Conservation (phyloP, 495 filamentous ascomycete genomes). For the Neurospora sp. region DNA sequence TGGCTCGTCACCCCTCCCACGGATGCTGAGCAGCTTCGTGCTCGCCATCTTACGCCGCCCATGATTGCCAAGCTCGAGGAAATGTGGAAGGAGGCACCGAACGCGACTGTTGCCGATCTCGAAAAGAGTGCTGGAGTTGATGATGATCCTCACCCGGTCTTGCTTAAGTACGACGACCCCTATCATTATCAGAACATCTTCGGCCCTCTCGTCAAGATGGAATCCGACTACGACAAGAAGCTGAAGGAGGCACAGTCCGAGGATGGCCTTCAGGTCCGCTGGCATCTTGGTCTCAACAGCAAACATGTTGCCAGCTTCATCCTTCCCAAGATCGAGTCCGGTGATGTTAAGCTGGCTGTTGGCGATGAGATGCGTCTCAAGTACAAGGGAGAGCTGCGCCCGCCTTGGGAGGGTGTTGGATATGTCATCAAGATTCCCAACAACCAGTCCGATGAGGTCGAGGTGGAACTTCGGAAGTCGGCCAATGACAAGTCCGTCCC, state of each 20-base stretch:
- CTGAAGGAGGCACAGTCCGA: slow-evolving; percentile 97
- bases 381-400: slow-evolving; percentile 88
- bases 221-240: slow-evolving; percentile 99
- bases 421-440: slow-evolving; percentile 99
- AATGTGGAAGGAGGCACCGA: slow-evolving; percentile 95
- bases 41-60: slow-evolving; percentile 85
- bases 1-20: slow-evolving; percentile 89
- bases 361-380: slow-evolving; percentile 97
- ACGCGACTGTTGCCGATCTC: slow-evolving; percentile 81
- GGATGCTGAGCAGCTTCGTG: slow-evolving; percentile 92
- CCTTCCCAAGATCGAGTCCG: slow-evolving; percentile 91
- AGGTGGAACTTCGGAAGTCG: slow-evolving; percentile 72
- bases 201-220: slow-evolving; percentile 95
- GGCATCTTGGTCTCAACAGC: slow-evolving; percentile 95
- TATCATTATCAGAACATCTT: slow-evolving; percentile 99
- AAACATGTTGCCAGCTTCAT: slow-evolving; percentile 96
- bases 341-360: slow-evolving; percentile 95
- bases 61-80: slow-evolving; percentile 97
- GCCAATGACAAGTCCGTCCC: slow-evolving; percentile 85
- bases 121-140: slow-evolving; percentile 91
- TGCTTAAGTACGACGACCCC: slow-evolving; percentile 92
- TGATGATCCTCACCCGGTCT: slow-evolving; percentile 87
- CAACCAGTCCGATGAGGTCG: slow-evolving; percentile 97
- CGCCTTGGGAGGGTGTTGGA: slow-evolving; percentile 95
- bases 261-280: slow-evolving; percentile 85